Conservation (phyloP, 2,329 filamentous ascomycete species). For the Ophiostoma angusticollis region DNA sequence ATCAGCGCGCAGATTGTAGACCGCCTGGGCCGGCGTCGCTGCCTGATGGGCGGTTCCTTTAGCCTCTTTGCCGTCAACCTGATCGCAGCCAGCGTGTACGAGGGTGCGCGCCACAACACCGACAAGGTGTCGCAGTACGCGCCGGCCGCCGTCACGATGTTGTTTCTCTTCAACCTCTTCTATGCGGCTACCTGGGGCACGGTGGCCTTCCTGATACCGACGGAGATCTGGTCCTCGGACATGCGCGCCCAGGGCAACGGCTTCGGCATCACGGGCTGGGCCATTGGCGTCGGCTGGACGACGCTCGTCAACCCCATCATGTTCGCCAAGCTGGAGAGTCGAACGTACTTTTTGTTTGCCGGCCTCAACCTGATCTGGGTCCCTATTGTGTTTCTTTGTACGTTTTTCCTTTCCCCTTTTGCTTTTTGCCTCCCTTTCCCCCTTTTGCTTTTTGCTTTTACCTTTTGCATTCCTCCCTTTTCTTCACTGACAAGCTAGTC, state of each 20-base stretch:
- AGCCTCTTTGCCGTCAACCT: constrained; percentile 26
- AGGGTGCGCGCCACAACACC: constrained; percentile 24
- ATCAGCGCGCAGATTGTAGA: constrained; percentile 39
- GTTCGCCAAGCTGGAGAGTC: constrained; percentile 31
- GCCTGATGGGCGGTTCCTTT: constrained; percentile 27
- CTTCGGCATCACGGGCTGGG: constrained; percentile 47
- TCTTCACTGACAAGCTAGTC: constrained; percentile 13
- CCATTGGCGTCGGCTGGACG: constrained; percentile 42
- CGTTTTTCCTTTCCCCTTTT: neutral
- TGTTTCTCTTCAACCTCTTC: constrained; percentile 37
- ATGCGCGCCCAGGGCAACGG: constrained; percentile 46
- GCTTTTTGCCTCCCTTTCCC: neutral
- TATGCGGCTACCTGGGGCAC: constrained; percentile 39
- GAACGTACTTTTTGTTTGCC: constrained; percentile 39
- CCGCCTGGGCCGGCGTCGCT: constrained; percentile 29
- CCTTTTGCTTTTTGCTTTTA: neutral
- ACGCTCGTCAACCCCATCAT: constrained; percentile 40
- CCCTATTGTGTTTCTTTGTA: constrained; percentile 33
- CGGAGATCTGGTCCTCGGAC: constrained; percentile 44
- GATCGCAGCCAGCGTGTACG: constrained; percentile 30
- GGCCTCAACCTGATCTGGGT: constrained; percentile 38
- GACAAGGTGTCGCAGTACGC: constrained; percentile 25
- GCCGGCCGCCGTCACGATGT: constrained; percentile 32
- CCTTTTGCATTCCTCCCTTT: constrained; percentile 18
- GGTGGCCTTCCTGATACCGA: constrained; percentile 35